Base-by-base conservation (phyloP, 2,329 filamentous ascomycete genomes). In the Cladobotryum mycophilum region DNA sequence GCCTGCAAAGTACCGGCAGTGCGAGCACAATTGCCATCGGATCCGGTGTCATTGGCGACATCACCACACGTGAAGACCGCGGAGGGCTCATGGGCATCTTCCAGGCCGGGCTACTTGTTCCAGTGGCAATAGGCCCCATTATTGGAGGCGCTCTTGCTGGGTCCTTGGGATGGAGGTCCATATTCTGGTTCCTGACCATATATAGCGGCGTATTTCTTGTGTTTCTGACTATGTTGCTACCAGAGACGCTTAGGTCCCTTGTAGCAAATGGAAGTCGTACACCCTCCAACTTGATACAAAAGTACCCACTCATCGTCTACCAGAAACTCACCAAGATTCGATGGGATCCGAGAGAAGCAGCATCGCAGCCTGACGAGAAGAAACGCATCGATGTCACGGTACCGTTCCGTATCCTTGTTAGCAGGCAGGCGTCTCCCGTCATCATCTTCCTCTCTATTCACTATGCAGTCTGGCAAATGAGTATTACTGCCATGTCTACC, bases 161-260 rank as follows among this genome's bases (percentile, higher is more conserved):
- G 42, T 79, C 74, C 45, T 65, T 81, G 1, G 79, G 79, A 1
- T 85, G 82, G 81, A 68, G 75, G 33, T 69, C 72, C 22, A 78
- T 84, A 22, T 85, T 85, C 58, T 84, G 80, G 80, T 81, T 83
- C 47, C 64, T 85, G 5, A 67, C 73, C 12, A 81, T 84, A 8
- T 56, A 69, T 0, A 57, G 63, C 0, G 64, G 62, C 0, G 67
- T 71, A 0, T 66, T 74, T 22, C 56, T 78, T 3, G 44, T 75
- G 0, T 54, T 75, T 0, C 60, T 80, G 4, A 38, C 74, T 1
- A 15, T 75, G 0, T 73, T 82, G 36, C 68, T 84, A n/a, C 82
- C 81, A 0, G 76, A 80, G 53, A 80, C 76, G 0, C 73, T 74
- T 48, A 64, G 70, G 2, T 58, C 58, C 5, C 67, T 73, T 14